Percentiles rank a stretch among this genome's conserved stretches.
phyloP scores from a whole-genome alignment of 2,329 filamentous ascomycete genomes.

The Talaromyces albobiverticillius region DNA sequence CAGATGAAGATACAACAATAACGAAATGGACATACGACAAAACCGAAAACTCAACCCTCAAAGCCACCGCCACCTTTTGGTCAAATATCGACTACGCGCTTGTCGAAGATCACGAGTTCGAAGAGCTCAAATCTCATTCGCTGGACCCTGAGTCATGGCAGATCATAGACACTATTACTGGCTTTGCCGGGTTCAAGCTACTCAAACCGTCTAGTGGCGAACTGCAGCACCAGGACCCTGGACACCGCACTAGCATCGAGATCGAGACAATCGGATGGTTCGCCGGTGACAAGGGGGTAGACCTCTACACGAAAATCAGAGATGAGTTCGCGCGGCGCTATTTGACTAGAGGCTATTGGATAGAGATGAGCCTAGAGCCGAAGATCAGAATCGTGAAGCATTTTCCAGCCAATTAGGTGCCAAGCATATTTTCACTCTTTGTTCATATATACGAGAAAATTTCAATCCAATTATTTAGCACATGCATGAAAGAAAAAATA shows the following conservation, averaged over 20 bases:
- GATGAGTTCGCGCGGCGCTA: constrained; percentile 22
- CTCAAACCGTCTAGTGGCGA: constrained; percentile 42
- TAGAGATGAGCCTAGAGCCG: constrained; percentile 52
- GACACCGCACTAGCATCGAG: constrained; percentile 25
- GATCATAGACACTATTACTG: constrained; percentile 48
- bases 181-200: constrained; percentile 50
- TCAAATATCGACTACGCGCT: constrained; percentile 57
- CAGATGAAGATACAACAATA: constrained; percentile 57
- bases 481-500: too few species aligned
- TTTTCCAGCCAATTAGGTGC: not conserved
- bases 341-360: constrained; percentile 53
- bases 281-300: constrained; percentile 30
- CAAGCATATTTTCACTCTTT: not conserved
- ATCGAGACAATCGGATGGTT: constrained; percentile 32
- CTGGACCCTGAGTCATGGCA: constrained; percentile 47
- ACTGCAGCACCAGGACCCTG: not conserved
- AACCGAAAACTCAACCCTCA: constrained; percentile 49
- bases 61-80: constrained; percentile 56
- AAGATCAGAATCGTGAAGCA: constrained; percentile 52
- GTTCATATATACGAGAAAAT: not conserved
- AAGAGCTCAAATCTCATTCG: not conserved
- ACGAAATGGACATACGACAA: constrained; percentile 61
- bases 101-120: constrained; percentile 39
- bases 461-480: too few species aligned
- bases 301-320: constrained; percentile 26